Evolutionary conservation across 2,329 filamentous ascomycete species (phyloP).

Genomic region (Fusarium acutatum): DNA sequence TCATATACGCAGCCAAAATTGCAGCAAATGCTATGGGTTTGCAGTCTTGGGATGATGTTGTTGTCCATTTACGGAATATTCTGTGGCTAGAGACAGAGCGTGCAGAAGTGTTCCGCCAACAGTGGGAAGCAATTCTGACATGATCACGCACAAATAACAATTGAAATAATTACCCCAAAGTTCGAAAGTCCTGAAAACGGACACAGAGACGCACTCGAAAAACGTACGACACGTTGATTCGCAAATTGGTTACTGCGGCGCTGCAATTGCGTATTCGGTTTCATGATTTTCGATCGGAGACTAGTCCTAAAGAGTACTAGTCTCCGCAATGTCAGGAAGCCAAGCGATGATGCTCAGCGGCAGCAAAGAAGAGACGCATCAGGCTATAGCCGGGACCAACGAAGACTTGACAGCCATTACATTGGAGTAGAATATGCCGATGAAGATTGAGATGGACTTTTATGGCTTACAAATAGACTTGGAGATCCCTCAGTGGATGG

Average conservation of each 20-base stretch:
- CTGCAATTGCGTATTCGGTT: conserved; percentile 19
- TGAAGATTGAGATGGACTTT: rapidly evolving
- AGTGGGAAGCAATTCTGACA: conserved; percentile 26
- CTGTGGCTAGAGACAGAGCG: conserved; percentile 31
- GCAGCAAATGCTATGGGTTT: conserved; percentile 6
- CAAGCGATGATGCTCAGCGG: neutral
- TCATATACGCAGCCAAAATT: conserved; percentile 37
- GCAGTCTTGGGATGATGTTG: conserved; percentile 28
- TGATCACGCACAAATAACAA: neutral
- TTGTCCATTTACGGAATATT: conserved; percentile 12
- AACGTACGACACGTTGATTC: neutral
- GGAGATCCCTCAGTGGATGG: rapidly evolving
- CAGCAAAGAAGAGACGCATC: neutral
- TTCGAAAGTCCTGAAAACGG: neutral
- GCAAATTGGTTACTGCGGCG: neutral
- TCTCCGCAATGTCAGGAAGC: conserved; percentile 17
- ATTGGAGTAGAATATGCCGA: too few species aligned
- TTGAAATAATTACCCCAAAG: neutral
- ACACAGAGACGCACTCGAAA: neutral
- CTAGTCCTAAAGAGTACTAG: conserved; percentile 40
- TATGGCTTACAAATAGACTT: rapidly evolving
- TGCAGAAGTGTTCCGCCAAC: conserved; percentile 13
- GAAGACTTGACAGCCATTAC: neutral
- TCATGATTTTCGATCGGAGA: conserved; percentile 41
- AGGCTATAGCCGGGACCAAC: neutral